Conservation (phyloP, 1,284 basidiomycete species). For the Puccinia brachypodii region DNA sequence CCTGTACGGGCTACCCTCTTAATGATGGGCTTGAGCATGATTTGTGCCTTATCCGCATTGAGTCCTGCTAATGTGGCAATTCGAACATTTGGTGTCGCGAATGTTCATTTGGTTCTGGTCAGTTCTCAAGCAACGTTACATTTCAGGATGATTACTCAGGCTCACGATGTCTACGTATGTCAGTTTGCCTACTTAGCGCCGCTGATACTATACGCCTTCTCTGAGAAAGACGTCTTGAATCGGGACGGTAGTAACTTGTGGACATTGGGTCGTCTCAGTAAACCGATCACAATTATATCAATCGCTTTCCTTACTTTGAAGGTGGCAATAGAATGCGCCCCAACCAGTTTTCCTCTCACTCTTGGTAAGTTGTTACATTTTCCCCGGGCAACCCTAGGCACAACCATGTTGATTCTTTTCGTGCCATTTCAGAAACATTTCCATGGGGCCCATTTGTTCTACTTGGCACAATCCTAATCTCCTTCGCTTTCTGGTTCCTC, state of each 20-base stretch:
- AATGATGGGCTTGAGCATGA: neutral
- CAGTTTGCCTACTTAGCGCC: constrained; percentile 26
- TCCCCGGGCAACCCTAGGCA: neutral
- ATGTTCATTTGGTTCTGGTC: neutral
- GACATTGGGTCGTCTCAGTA: constrained; percentile 23
- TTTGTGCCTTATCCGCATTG: neutral
- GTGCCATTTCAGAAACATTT: constrained; percentile 15
- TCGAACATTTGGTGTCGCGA: neutral
- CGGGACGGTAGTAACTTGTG: constrained; percentile 30
- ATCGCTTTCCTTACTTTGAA: neutral
- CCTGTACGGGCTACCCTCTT: constrained; percentile 27
- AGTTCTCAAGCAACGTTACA: neutral
- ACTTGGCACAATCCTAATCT: neutral
- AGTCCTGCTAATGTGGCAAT: neutral
- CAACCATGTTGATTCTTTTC: neutral
- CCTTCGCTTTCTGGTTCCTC: constrained; percentile 17
- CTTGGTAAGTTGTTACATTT: neutral
- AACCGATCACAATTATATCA: constrained; percentile 13
- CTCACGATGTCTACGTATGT: neutral
- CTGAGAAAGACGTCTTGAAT: constrained; percentile 11
- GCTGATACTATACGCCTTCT: neutral
- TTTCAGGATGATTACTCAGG: neutral
- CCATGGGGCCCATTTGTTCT: neutral
- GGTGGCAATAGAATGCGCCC: neutral
- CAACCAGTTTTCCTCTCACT: neutral